Conservation (phyloP, 1,139 yeast species). For the Diutina rugosa region DNA sequence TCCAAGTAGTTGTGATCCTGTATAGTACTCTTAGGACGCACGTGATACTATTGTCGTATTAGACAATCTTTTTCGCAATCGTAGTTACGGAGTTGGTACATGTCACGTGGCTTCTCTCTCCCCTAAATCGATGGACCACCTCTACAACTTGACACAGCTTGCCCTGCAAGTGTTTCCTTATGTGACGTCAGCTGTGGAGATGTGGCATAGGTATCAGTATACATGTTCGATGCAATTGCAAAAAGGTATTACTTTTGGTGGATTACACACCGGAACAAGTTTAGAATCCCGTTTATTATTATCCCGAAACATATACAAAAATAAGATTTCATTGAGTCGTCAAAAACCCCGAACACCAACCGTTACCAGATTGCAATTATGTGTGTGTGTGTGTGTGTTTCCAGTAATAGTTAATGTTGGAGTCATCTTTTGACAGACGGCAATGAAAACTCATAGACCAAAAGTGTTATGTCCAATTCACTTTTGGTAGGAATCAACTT, state of each 20-base stretch:
- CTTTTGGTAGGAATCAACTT: neutral
- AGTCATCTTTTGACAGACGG: neutral
- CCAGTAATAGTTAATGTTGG: neutral
- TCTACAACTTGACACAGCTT: too few relatives aligned
- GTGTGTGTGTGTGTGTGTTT: conserved; percentile 1
- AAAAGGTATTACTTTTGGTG: too few relatives aligned
- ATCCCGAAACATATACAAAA: neutral
- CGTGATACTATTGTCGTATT: too few relatives aligned
- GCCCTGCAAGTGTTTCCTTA: too few relatives aligned
- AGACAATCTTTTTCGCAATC: too few relatives aligned
- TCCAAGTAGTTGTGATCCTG: neutral
- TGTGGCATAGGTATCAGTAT: too few relatives aligned
- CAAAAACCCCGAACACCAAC: neutral
- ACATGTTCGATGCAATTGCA: too few relatives aligned
- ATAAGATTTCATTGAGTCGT: neutral
- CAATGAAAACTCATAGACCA: neutral
- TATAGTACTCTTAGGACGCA: neutral
- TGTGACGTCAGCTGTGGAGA: too few relatives aligned
- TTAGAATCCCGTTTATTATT: conserved; percentile 1
- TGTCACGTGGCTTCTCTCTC: too few relatives aligned
- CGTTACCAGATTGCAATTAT: neutral
- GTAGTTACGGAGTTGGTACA: too few relatives aligned
- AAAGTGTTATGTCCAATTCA: neutral
- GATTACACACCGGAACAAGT: too few relatives aligned
- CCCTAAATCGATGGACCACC: too few relatives aligned